phyloP scores from a whole-genome alignment of 176 grass and related monocot species.

The Triticum turgidum region DNA sequence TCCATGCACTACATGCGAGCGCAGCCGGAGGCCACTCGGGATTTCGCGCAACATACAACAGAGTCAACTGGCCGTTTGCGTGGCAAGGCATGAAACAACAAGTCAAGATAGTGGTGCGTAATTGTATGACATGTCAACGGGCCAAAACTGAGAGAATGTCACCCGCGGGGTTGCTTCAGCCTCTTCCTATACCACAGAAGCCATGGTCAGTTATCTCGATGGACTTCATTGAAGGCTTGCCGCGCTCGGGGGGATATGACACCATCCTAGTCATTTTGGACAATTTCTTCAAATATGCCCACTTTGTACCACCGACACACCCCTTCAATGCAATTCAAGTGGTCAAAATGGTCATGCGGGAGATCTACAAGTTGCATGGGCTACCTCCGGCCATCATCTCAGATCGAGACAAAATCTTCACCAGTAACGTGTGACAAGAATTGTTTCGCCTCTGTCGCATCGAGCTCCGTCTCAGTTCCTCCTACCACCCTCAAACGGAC shows the following conservation, averaged over 20 bases:
- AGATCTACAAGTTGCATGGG: not conserved
- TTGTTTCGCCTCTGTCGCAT: too few species aligned
- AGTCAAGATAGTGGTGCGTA: too few species aligned
- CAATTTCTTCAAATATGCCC: not conserved
- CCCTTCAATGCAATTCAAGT: not conserved
- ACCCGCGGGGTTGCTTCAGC: not conserved
- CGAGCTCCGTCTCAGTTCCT: too few species aligned
- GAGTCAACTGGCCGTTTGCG: too few species aligned
- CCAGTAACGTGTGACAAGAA: too few species aligned
- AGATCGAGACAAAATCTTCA: not conserved
- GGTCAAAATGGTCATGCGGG: not conserved
- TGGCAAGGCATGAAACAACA: too few species aligned
- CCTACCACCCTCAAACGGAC: too few species aligned
- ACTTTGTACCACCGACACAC: not conserved
- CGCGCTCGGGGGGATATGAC: not conserved
- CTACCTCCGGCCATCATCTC: not conserved
- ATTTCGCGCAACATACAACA: too few species aligned
- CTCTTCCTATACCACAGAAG: not conserved
- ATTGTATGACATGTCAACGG: not conserved
- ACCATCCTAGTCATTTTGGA: not conserved
- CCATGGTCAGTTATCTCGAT: not conserved
- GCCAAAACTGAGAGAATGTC: too few species aligned
- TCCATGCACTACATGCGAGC: too few species aligned
- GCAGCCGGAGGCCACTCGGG: too few species aligned
- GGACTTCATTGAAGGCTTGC: not conserved